Percentiles rank a stretch among this genome's conserved stretches.
Evolutionary conservation across 2,329 filamentous ascomycete species (phyloP).

Genomic region (Colletotrichum sp.): DNA sequence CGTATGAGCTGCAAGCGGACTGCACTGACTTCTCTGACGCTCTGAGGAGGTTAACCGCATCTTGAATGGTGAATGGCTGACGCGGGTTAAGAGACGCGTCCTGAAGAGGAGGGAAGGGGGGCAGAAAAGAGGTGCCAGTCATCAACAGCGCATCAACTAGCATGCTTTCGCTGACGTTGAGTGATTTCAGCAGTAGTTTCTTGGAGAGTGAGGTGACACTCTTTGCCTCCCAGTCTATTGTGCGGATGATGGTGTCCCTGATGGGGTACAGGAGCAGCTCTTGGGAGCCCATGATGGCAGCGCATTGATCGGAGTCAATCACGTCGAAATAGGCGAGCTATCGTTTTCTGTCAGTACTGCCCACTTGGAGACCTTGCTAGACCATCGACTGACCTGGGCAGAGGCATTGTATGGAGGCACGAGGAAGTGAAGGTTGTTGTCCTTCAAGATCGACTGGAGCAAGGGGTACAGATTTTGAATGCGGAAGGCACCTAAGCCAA

Average conservation of each 20-base stretch:
- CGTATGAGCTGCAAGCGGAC: conserved; percentile 76
- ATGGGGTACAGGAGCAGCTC: conserved; percentile 88
- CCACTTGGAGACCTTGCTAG: background rate
- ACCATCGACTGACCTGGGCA: conserved; percentile 69
- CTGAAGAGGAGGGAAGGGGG: conserved; percentile 79
- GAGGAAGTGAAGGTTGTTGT: conserved; percentile 74
- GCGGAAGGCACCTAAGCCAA: conserved; percentile 68
- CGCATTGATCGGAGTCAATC: conserved; percentile 69
- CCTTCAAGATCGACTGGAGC: conserved; percentile 75
- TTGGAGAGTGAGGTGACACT: conserved; percentile 69
- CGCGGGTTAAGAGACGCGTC: conserved; percentile 59
- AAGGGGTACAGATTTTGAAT: conserved; percentile 77
- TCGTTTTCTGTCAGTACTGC: conserved; percentile 31
- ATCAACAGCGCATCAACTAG: conserved; percentile 87
- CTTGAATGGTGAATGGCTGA: conserved; percentile 68
- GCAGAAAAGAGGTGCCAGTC: conserved; percentile 80
- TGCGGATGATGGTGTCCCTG: conserved; percentile 72
- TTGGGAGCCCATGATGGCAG: conserved; percentile 82
- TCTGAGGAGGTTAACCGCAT: conserved; percentile 80
- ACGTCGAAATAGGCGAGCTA: conserved; percentile 82
- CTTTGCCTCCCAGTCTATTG: conserved; percentile 72
- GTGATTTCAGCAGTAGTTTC: conserved; percentile 70
- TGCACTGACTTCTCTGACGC: conserved; percentile 73
- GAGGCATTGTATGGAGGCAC: conserved; percentile 89
- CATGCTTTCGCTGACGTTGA: conserved; percentile 71